These are phyloP conservation scores for Euryodendron excelsum DNA, from an alignment of 148 eudicot species.

Conservation along the genomic window DNA sequence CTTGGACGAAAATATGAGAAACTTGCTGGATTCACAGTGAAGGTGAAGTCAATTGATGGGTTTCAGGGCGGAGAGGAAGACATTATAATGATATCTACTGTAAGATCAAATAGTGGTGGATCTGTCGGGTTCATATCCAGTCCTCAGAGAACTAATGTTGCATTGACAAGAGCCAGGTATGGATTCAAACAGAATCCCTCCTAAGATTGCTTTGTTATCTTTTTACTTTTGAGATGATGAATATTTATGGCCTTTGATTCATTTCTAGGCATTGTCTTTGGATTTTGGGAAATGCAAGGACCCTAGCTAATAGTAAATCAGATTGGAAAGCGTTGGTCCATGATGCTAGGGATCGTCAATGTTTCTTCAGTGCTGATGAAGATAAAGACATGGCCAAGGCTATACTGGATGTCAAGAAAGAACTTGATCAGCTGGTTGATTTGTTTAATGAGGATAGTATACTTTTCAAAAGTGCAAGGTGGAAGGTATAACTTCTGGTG, in stretches of 20 bases:
- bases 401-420: conserved; percentile 56
- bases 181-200: conserved; percentile 9
- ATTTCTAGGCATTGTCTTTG: conserved; percentile 60
- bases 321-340: conserved; percentile 49
- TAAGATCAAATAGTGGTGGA: conserved; percentile 58
- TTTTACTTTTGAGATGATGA: neutral
- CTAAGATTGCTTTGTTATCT: neutral
- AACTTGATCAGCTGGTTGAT: conserved; percentile 64
- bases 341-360: conserved; percentile 56
- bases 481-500: conserved; percentile 51
- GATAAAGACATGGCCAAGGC: conserved; percentile 46
- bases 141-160: conserved; percentile 69
- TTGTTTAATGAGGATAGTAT: conserved; percentile 54
- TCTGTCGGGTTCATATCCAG: conserved; percentile 60
- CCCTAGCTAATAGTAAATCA: conserved; percentile 39
- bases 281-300: conserved; percentile 66
- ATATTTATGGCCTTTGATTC: neutral
- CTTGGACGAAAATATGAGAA: conserved; percentile 49
- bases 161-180: conserved; percentile 80
- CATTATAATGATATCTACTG: conserved; percentile 69
- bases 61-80: conserved; percentile 90
- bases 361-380: conserved; percentile 63
- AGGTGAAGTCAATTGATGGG: conserved; percentile 73
- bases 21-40: conserved; percentile 42
- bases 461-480: conserved; percentile 49